Evolutionary conservation across 2,329 filamentous ascomycete species (phyloP).

Genomic region (Capronia coronata): DNA sequence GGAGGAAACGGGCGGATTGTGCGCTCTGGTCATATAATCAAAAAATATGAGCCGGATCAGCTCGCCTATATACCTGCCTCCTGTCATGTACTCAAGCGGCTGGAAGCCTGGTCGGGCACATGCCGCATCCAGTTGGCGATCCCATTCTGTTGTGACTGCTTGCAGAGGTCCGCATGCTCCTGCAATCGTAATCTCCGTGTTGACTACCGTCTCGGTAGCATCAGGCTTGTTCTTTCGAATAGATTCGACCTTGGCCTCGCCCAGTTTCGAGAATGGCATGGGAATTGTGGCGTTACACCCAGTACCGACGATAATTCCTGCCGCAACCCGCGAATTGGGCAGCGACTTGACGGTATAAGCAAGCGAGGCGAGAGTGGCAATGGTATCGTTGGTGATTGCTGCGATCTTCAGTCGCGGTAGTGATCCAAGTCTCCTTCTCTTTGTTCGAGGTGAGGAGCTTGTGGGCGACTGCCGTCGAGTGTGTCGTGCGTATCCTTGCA

Average conservation of each 20-base stretch:
- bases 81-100: slow-evolving; percentile 78
- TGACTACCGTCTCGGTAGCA: slow-evolving; percentile 65
- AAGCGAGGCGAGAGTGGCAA: slow-evolving; percentile 71
- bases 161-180: slow-evolving; percentile 63
- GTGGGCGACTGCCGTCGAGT: slow-evolving; percentile 34
- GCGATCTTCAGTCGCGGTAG: slow-evolving; percentile 63
- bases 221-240: slow-evolving; percentile 44
- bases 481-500: slow-evolving; percentile 50
- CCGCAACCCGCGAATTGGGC: slow-evolving; percentile 58
- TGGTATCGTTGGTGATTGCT: slow-evolving; percentile 75
- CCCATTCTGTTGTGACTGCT: slow-evolving; percentile 65
- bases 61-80: slow-evolving; percentile 70
- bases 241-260: slow-evolving; percentile 54
- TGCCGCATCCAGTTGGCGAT: slow-evolving; percentile 57
- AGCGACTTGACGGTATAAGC: slow-evolving; percentile 62
- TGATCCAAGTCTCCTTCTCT: slow-evolving; percentile 38
- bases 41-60: slow-evolving; percentile 64
- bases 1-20: slow-evolving; percentile 35
- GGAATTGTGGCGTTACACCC: slow-evolving; percentile 76
- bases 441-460: slow-evolving; percentile 38
- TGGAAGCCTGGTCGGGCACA: slow-evolving; percentile 70
- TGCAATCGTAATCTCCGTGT: slow-evolving; percentile 79
- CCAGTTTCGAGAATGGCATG: slow-evolving; percentile 57
- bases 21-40: slow-evolving; percentile 52
- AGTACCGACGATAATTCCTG: slow-evolving; percentile 76